Evolutionary conservation across 352 stramenopile species (phyloP), one percentile per base, ranked within the genome.

Genomic region (Pythium insidiosum): DNA sequence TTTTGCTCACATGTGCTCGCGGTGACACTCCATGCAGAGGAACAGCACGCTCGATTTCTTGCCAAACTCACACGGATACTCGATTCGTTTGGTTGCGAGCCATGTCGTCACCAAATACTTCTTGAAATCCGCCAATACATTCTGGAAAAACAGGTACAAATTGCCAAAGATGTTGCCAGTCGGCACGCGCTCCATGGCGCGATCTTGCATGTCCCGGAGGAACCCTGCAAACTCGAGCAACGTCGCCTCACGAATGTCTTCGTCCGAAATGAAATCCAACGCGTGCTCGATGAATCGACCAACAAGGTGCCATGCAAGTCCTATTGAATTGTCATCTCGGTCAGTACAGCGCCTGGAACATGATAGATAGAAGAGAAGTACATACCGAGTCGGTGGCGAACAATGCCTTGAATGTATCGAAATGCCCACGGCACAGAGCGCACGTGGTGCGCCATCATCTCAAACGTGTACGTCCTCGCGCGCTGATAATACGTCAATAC

Each of bases 21-120:
- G 73, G 57, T 88, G 76, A 62, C 76, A 88, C 50, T 88, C 76
- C 76, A 88, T 88, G 53, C 76, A 88, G 18, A 88, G 63, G 46
- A 88, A 88, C 25, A 88, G 63, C 35, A 53, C 69, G 41, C 73
- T 61, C 11, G 73, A 86, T 50, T 86, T 88, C 37, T 88, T 86
- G 50, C 76, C 76, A 49, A 88, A 88, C 39, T 88, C 76, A 48
- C 76, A 88, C 22, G 76, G 73, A 38, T 80, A 84, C 43, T 67
- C 56, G 46, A 88, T 84, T 20, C 66, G 61, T n/a, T 61, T 63
- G 15, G 35, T 54, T 26, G 63, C 52, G 25, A 88, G 53, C 76
- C 76, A 88, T 11, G 51, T 23, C 48, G 67, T 67, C 44, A 71
- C 72, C 28, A 88, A 43, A 44, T 82, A 86, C 36, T 68, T 59